phyloP scores from a whole-genome alignment of 768 basidiomycete species.

The Lactarius sp. region DNA sequence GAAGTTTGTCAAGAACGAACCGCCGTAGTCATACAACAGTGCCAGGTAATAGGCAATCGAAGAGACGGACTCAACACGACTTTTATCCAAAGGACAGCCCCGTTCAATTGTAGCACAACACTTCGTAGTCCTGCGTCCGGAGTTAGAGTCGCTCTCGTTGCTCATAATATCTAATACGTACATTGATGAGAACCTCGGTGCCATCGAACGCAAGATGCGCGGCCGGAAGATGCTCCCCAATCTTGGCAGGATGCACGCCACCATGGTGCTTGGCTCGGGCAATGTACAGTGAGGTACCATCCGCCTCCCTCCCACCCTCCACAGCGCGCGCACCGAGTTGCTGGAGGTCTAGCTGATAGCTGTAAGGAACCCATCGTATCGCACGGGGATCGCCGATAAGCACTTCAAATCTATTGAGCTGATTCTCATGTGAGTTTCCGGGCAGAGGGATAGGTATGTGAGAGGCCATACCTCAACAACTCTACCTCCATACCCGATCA shows the following conservation, averaged over 20 bases:
- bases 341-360: slow-evolving; percentile 43
- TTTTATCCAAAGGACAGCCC: neutral
- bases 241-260: slow-evolving; percentile 61
- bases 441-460: neutral
- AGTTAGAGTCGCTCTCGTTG: neutral
- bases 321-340: slow-evolving; percentile 49
- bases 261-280: slow-evolving; percentile 51
- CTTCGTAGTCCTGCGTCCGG: slow-evolving; percentile 36
- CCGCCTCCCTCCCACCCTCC: slow-evolving; percentile 61
- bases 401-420: slow-evolving; percentile 63
- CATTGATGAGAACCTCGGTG: slow-evolving; percentile 49
- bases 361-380: slow-evolving; percentile 52
- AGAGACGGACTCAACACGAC: too few species aligned
- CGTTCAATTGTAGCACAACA: slow-evolving; percentile 35
- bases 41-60: neutral
- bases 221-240: slow-evolving; percentile 49
- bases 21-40: neutral
- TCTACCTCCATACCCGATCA: slow-evolving; percentile 55
- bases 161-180: slow-evolving; percentile 27
- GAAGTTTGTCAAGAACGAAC: neutral
- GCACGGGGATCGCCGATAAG: slow-evolving; percentile 58
- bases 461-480: slow-evolving; percentile 49
- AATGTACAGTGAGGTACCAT: slow-evolving; percentile 58
- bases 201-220: slow-evolving; percentile 46
- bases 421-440: slow-evolving; percentile 5